Conservation (phyloP, 176 grass and related monocot species). For the Eleusine indica region DNA sequence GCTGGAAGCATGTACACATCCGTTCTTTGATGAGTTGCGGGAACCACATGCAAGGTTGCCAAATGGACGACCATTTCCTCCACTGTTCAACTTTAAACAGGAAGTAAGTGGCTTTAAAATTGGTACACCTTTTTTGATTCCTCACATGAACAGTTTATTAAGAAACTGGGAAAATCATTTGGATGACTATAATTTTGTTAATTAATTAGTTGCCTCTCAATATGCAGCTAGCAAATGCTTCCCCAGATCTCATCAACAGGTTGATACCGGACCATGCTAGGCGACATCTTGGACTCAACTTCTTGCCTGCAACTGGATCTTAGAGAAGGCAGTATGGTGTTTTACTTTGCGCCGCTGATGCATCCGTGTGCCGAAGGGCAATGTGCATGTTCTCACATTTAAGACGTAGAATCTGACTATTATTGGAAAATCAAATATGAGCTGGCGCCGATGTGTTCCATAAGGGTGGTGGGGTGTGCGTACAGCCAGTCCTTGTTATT, state of each 20-base stretch:
- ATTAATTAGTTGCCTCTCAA: background rate
- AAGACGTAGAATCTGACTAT: slow-evolving; percentile 70
- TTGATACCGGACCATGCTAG: slow-evolving; percentile 83
- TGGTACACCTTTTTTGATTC: slow-evolving; percentile 8
- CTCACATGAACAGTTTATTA: background rate
- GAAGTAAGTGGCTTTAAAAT: slow-evolving; percentile 62
- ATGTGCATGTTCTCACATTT: slow-evolving; percentile 48
- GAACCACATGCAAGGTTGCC: slow-evolving; percentile 70
- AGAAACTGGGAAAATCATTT: background rate
- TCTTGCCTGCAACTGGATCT: slow-evolving; percentile 39
- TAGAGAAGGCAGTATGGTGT: slow-evolving; percentile 35
- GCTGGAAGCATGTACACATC: slow-evolving; percentile 72
- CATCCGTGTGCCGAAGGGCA: slow-evolving; percentile 45
- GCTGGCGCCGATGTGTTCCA: slow-evolving; percentile 45
- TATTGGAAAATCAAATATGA: slow-evolving; percentile 39
- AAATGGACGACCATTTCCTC: slow-evolving; percentile 75
- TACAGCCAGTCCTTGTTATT: slow-evolving; percentile 31
- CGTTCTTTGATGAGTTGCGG: slow-evolving; percentile 79
- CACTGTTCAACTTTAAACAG: slow-evolving; percentile 75
- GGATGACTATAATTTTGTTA: background rate
- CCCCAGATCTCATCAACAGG: slow-evolving; percentile 75
- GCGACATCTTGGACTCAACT: slow-evolving; percentile 64
- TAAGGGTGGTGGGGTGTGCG: slow-evolving; percentile 27
- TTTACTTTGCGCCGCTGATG: slow-evolving; percentile 18
- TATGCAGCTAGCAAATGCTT: slow-evolving; percentile 75